Conservation (phyloP, 1,284 basidiomycete species). For the Sporisorium graminicola region DNA sequence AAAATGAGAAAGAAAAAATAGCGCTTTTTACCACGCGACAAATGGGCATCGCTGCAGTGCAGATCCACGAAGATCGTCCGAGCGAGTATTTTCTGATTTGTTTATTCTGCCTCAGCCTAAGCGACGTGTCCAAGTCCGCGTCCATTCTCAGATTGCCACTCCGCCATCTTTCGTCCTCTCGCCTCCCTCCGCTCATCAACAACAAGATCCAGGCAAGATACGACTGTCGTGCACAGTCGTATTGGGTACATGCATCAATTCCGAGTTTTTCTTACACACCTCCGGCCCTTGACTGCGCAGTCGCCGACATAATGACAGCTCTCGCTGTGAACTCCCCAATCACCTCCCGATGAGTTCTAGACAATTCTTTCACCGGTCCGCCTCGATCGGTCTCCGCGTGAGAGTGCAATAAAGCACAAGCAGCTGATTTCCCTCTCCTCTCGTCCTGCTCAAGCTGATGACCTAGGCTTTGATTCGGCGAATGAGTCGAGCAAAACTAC, state of each 20-base stretch:
- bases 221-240: neutral
- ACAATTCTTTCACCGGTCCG: neutral
- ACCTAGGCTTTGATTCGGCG: slow-evolving; percentile 13
- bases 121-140: slow-evolving; percentile 24
- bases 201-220: neutral
- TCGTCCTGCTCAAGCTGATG: neutral
- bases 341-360: slow-evolving; percentile 1
- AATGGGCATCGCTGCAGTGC: slow-evolving; percentile 3
- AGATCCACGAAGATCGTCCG: neutral
- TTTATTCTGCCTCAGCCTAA: neutral
- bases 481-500: slow-evolving; percentile 9
- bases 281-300: neutral
- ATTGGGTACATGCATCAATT: too few species aligned
- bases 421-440: slow-evolving; percentile 4
- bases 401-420: neutral
- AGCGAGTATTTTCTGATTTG: neutral
- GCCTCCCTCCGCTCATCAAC: neutral
- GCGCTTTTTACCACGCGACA: slow-evolving; percentile 5
- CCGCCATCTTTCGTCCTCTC: neutral
- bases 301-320: neutral
- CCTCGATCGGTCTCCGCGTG: neutral
- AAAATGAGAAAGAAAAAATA: slow-evolving; percentile 1
- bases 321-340: neutral
- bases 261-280: too few species aligned
- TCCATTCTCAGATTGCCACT: slow-evolving; percentile 9